phyloP scores from a whole-genome alignment of 2,329 filamentous ascomycete species.

The Chaetomium strumarium region DNA sequence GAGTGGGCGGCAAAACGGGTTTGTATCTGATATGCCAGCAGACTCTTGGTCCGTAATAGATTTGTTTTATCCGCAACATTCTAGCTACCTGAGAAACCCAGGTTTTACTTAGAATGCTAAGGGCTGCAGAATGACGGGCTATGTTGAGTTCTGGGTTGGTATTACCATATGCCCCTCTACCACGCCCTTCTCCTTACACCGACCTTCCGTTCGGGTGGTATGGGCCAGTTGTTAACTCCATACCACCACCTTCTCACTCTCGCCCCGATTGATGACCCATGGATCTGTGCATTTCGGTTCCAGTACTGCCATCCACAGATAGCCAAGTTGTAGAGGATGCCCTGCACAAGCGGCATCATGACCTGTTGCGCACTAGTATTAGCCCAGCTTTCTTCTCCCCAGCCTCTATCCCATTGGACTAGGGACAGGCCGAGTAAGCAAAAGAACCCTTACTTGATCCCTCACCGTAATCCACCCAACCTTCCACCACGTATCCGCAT shows the following conservation, averaged over 20 bases:
- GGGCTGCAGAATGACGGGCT: too few species aligned
- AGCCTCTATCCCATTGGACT: not conserved
- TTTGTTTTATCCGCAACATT: not conserved
- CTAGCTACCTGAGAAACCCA: not conserved
- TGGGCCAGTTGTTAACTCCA: slow-evolving; percentile 81
- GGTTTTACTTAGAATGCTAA: not conserved
- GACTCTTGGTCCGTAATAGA: slow-evolving; percentile 8
- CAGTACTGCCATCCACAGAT: slow-evolving; percentile 85
- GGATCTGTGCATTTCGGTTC: slow-evolving; percentile 73
- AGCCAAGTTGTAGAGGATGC: slow-evolving; percentile 79
- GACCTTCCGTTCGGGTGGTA: slow-evolving; percentile 42
- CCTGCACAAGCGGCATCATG: slow-evolving; percentile 80
- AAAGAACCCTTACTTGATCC: slow-evolving; percentile 66
- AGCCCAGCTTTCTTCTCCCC: not conserved
- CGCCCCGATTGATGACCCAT: slow-evolving; percentile 70
- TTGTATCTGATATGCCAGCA: not conserved
- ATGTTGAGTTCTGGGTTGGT: too few species aligned
- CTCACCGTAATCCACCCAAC: slow-evolving; percentile 78
- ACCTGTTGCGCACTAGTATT: slow-evolving; percentile 47
- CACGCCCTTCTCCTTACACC: not conserved
- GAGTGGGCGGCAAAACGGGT: slow-evolving; percentile 3
- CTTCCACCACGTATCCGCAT: slow-evolving; percentile 72
- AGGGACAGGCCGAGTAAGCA: too few species aligned
- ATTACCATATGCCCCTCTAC: not conserved
- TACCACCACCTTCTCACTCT: slow-evolving; percentile 90